Conservation (phyloP, 306 rosid genomes). For the Castanea sativa region DNA sequence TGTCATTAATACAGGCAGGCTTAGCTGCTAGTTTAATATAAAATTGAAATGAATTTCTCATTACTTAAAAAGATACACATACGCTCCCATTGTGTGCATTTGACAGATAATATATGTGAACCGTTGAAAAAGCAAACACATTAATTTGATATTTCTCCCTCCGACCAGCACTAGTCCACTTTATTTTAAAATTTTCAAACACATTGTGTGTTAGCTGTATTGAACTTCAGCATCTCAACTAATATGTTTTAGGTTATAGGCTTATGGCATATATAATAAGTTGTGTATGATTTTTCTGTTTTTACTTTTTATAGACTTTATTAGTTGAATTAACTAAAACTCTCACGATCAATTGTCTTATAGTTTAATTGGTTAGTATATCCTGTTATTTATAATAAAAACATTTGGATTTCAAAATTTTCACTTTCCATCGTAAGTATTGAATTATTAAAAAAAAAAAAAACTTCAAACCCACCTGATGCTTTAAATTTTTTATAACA, state of each 20-base stretch:
- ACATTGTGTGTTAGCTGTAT: constrained; percentile 23
- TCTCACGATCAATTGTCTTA: rapidly evolving
- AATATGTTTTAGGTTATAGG: neutral
- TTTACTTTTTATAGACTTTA: no score
- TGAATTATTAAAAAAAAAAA: no score
- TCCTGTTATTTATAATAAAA: rapidly evolving
- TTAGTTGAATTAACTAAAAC: no score
- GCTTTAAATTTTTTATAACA: neutral
- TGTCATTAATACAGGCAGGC: no score
- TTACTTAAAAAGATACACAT: constrained; percentile 3
- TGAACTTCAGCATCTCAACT: constrained; percentile 30
- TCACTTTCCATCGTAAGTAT: no score
- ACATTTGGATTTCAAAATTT: no score
- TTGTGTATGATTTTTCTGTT: no score
- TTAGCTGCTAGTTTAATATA: neutral
- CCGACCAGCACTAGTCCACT: neutral
- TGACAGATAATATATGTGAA: neutral
- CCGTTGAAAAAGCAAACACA: neutral
- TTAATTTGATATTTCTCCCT: neutral
- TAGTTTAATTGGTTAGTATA: no score
- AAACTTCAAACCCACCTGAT: neutral
- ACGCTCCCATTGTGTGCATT: neutral
- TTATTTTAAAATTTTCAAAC: constrained; percentile 2
- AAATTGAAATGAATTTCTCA: neutral
- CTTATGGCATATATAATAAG: no score